Conservation (phyloP, 2,329 filamentous ascomycete genomes). For the Passalora sequoiae region DNA sequence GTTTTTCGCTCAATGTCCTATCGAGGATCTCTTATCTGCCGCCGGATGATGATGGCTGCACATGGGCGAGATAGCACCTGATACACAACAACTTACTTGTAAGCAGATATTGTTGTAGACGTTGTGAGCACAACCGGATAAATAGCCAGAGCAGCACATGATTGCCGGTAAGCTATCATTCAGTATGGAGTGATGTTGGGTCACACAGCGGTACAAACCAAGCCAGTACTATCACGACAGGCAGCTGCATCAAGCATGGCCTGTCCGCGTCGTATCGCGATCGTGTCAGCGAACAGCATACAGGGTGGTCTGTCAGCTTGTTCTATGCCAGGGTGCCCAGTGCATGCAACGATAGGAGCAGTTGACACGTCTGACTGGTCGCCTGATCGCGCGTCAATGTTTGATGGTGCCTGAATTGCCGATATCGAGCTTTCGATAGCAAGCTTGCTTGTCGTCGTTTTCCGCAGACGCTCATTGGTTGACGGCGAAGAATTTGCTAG, state of each 20-base stretch:
- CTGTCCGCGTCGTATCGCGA: background rate
- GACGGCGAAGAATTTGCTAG: no score
- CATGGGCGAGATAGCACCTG: background rate
- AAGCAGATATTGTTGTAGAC: background rate
- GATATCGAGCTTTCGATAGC: background rate
- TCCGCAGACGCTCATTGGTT: background rate
- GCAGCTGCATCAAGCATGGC: slow-evolving; percentile 1
- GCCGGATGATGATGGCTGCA: background rate
- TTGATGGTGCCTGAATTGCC: background rate
- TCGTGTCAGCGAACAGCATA: slow-evolving; percentile 1
- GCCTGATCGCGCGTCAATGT: background rate
- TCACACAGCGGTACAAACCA: background rate
- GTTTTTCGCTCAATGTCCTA: background rate
- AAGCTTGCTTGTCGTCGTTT: background rate
- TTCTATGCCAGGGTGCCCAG: background rate
- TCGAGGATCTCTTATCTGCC: slow-evolving; percentile 1
- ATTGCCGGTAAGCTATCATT: background rate
- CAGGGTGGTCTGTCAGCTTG: background rate
- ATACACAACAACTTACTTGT: background rate
- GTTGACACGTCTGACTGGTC: background rate
- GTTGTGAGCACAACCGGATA: no score
- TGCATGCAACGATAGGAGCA: no score
- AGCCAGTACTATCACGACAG: background rate
- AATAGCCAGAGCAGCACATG: background rate
- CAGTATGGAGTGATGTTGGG: background rate